Percentiles rank a stretch among this genome's conserved stretches.
Conservation (phyloP, 1,139 yeast genomes). For the Zygotorulaspora mrakii region DNA sequence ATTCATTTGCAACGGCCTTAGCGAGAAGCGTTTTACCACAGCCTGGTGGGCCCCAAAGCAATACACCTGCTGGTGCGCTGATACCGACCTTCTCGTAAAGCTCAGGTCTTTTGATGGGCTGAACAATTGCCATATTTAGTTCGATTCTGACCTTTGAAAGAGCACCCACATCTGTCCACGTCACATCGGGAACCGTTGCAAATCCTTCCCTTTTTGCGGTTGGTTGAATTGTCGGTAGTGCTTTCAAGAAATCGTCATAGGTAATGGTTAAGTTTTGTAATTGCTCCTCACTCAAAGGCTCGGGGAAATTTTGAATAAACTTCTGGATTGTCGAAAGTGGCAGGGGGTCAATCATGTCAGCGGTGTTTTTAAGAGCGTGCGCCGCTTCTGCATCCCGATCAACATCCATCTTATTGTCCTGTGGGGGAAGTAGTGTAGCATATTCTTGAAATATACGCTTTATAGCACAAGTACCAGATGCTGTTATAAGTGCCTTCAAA, state of each 20-base stretch:
- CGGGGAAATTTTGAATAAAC: conserved; percentile 71
- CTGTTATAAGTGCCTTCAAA: conserved; percentile 86
- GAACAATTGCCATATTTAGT: conserved; percentile 94
- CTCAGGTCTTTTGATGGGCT: conserved; percentile 92
- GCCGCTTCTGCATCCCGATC: conserved; percentile 34
- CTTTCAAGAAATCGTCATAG: conserved; percentile 74
- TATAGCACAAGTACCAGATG: conserved; percentile 93
- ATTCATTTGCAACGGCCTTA: conserved; percentile 96
- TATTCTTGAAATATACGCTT: conserved; percentile 68
- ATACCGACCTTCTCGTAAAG: conserved; percentile 87
- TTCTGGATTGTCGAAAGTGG: conserved; percentile 63
- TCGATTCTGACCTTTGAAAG: conserved; percentile 75
- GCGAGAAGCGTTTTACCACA: conserved; percentile 96
- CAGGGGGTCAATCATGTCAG: conserved; percentile 35
- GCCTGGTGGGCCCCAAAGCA: conserved; percentile 99
- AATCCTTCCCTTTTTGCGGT: conserved; percentile 98
- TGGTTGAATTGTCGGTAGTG: conserved; percentile 92
- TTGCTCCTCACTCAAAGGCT: conserved; percentile 72
- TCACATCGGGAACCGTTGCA: conserved; percentile 97
- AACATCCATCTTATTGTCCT: conserved; percentile 40
- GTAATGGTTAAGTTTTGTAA: conserved; percentile 70
- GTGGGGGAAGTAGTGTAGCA: conserved; percentile 22
- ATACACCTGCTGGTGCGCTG: conserved; percentile 93
- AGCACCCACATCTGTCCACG: conserved; percentile 96
- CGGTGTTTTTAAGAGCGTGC: conserved; percentile 31